Percentiles rank a stretch among this genome's conserved stretches.
These are phyloP conservation scores for Xylaria scruposa DNA, from an alignment of 495 filamentous ascomycete genomes.

Conservation along the genomic window DNA sequence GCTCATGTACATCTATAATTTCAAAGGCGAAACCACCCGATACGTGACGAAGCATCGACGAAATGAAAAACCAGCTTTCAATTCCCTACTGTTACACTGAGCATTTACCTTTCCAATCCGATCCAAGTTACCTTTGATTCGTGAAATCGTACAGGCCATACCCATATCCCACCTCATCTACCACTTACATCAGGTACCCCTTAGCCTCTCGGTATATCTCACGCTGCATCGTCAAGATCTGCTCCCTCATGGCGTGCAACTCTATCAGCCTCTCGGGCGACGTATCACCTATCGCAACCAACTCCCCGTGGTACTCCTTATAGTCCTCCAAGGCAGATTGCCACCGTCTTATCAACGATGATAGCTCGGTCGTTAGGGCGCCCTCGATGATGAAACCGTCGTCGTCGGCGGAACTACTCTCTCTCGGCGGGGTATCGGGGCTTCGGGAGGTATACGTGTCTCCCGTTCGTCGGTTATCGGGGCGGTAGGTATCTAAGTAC, in stretches of 20 bases:
- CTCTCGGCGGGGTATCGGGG: slow-evolving; percentile 14
- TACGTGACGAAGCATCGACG: background rate
- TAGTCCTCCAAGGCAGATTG: slow-evolving; percentile 12
- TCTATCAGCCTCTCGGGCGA: background rate
- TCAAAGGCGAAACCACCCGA: background rate
- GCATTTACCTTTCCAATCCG: background rate
- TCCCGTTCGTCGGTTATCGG: background rate
- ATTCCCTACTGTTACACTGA: background rate
- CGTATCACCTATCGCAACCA: background rate
- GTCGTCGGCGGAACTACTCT: background rate
- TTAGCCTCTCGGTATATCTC: slow-evolving; percentile 21
- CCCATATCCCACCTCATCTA: too few relatives aligned
- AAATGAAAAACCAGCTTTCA: background rate
- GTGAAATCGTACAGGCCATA: background rate
- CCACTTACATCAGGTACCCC: slow-evolving; percentile 6
- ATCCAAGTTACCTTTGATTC: background rate
- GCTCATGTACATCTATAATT: background rate
- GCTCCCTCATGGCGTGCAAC: slow-evolving; percentile 18
- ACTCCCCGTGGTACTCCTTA: background rate
- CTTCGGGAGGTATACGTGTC: slow-evolving; percentile 21
- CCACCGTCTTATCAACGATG: background rate
- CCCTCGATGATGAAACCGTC: slow-evolving; percentile 7
- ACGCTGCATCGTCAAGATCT: slow-evolving; percentile 20
- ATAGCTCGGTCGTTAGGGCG: slow-evolving; percentile 4
- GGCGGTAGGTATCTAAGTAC: slow-evolving; percentile 26